A percentile compares a stretch with the other conserved stretches of the same genome.
Conservation (phyloP, 768 basidiomycete species). For the Pulveroboletus sp. region DNA sequence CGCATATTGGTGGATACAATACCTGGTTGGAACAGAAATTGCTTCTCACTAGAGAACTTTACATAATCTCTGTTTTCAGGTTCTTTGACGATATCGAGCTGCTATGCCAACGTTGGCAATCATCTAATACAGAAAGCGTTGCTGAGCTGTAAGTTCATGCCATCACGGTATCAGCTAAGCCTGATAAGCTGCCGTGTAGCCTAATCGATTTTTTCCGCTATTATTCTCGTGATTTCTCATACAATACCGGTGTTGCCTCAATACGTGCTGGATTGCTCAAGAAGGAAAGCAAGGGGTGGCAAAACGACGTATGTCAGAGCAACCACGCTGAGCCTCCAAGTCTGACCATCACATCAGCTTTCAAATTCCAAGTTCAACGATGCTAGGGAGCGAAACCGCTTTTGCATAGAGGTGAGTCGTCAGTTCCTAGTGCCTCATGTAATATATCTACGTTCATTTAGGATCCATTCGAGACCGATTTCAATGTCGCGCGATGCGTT, state of each 20-base stretch:
- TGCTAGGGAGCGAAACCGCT: conserved; percentile 82
- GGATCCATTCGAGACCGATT: conserved; percentile 97
- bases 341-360: conserved; percentile 33
- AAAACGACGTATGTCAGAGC: conserved; percentile 68
- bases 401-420: conserved; percentile 84
- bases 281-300: conserved; percentile 94
- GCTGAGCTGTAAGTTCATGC: conserved; percentile 73
- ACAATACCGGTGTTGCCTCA: conserved; percentile 87
- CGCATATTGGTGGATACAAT: conserved; percentile 74
- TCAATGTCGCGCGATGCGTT: conserved; percentile 94
- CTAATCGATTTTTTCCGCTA: conserved; percentile 98
- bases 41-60: conserved; percentile 11
- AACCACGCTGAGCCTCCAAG: not conserved
- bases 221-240: conserved; percentile 89
- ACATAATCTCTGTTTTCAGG: conserved; percentile 35
- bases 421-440: not conserved
- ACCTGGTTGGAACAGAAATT: conserved; percentile 51
- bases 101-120: conserved; percentile 87
- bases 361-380: conserved; percentile 57
- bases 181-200: conserved; percentile 38
- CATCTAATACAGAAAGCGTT: conserved; percentile 87
- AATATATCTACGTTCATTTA: conserved; percentile 28
- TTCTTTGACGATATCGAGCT: conserved; percentile 98
- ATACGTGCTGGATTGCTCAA: conserved; percentile 84
- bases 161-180: not conserved